Base-by-base conservation (phyloP, 345 rosid species). In the Gossypium anomalum region DNA sequence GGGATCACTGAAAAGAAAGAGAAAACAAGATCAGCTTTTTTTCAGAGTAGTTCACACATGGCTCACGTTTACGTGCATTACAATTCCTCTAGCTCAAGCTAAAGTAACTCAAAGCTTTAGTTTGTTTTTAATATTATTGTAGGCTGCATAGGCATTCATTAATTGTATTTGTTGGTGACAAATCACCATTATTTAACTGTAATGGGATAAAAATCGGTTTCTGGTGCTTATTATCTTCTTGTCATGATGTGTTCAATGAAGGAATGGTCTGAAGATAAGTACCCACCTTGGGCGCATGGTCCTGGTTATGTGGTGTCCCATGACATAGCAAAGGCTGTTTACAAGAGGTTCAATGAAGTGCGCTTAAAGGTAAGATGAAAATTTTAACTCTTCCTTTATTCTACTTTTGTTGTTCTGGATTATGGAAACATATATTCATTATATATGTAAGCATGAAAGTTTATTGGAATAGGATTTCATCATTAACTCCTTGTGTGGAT, bases 251-350 rank as follows among this genome's bases (percentile, higher is more conserved):
- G 1, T 73, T 51, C 34, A 25, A 70, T 78, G 76, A 75, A 92
- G 98, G 98, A 94, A 86, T 92, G 97, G 93, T 83, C 87, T 15
- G 95, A 83, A 81, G 92, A 82, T 27, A 82, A 82, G 51, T 94
- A 92, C 62, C 97, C 97, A 2, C 95, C 98, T 34, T 91, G 92
- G 94, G 98, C 95, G 2, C 98, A 90, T 79, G 97, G 97, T 78
- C 97, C 98, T 29, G 95, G 98, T 80, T 92, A 94, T 82, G 88
- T 91, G 71, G 92, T 91, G 71, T 87, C 98, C 3, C 77, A 29
- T 14, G 97, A 94, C 87, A 87, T 92, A 76, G 98, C 97, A 23
- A 82, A 87, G 77, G 80, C 84, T 29, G 92, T 94, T 59, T 82
- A 83, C 77, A 79, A 84, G 81, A 87, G 79, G 77, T 79, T 85